Percentiles rank a stretch among this genome's conserved stretches.
These are phyloP conservation scores for Polychaeton citri DNA, from an alignment of 2,329 filamentous ascomycete genomes.

Conservation along the genomic window DNA sequence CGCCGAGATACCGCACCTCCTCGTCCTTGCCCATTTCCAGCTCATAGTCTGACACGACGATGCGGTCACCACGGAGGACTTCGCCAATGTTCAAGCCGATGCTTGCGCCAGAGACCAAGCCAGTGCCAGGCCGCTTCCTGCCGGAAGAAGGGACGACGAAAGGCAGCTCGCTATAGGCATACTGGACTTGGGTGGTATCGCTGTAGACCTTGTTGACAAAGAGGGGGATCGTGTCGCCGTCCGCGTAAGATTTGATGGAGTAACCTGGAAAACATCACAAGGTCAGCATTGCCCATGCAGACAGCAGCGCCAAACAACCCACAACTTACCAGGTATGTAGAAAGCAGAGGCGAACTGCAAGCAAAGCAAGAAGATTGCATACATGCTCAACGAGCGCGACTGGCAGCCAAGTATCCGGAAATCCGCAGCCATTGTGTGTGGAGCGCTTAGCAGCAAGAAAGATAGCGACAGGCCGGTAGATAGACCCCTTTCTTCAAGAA, in stretches of 20 bases:
- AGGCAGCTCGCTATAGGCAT: constrained; percentile 77
- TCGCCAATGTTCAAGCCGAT: constrained; percentile 76
- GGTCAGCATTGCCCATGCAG: constrained; percentile 5
- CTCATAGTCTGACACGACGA: constrained; percentile 73
- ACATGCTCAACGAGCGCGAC: not conserved
- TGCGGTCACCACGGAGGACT: constrained; percentile 74
- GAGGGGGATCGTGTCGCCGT: constrained; percentile 67
- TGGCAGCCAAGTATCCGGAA: not conserved
- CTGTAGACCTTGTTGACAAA: constrained; percentile 88
- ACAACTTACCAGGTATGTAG: constrained; percentile 65
- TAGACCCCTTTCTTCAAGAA: not conserved
- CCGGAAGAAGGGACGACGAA: constrained; percentile 75
- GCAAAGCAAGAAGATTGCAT: constrained; percentile 32
- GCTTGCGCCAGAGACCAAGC: constrained; percentile 61
- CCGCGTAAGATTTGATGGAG: constrained; percentile 67
- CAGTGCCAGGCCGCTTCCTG: constrained; percentile 48
- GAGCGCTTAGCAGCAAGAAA: not conserved
- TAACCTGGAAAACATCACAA: constrained; percentile 44
- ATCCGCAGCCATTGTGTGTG: not conserved
- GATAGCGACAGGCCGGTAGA: not conserved
- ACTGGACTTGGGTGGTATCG: constrained; percentile 79
- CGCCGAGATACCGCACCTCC: constrained; percentile 61
- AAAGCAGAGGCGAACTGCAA: constrained; percentile 51
- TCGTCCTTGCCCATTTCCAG: constrained; percentile 64
- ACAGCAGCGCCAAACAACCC: constrained; percentile 4